Evolutionary conservation across 1,139 yeast species (phyloP), one percentile per base, ranked within the genome.

Genomic region (Kodamaea sp.): DNA sequence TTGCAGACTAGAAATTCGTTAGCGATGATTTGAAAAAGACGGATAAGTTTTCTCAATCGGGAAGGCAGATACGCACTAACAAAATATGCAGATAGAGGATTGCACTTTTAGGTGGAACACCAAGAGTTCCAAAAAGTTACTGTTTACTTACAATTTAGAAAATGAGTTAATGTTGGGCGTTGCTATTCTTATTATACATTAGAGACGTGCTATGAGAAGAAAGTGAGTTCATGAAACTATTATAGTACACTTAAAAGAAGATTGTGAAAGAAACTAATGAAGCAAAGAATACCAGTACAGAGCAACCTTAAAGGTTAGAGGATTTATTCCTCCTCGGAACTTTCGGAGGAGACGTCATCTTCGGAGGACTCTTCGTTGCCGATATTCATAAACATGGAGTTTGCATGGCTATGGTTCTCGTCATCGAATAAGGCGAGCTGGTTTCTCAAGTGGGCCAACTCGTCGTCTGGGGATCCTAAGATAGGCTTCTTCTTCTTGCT

Each of bases 371-470:
- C 63, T 33, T 51, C 57, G 14, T 54, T 50, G 20, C 55, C 53
- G 32, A 57, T 50, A 44, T 57, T 56, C 60, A 62, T 59, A 27
- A 51, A 48, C 23, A 55, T 55, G 42, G 48, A 50, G 25, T 46
- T 51, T 12, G 44, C 39, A 30, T 51, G 47, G 25, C 55, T 53
- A 16, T 50, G 46, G 35, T 59, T 61, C 23, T 61, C 69, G 34
- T 73, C 77, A 46, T 85, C 88, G 56, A 89, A 81, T 51, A 86
- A 80, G 39, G 86, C 87, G 47, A 90, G 70, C 63, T 87, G 90
- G 57, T 81, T 80, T 62, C 85, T 85, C 59, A 90, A 77, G 54
- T 82, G 83, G 54, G 86, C 95, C 55, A 90, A 83, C 39, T 88
- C 88, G 50, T 84, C 83, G 29, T 77, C 73, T 53, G 81, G 86